Evolutionary conservation across 805 yeast genomes (phyloP).

Genomic region (Yamadazyma phyllophila): DNA sequence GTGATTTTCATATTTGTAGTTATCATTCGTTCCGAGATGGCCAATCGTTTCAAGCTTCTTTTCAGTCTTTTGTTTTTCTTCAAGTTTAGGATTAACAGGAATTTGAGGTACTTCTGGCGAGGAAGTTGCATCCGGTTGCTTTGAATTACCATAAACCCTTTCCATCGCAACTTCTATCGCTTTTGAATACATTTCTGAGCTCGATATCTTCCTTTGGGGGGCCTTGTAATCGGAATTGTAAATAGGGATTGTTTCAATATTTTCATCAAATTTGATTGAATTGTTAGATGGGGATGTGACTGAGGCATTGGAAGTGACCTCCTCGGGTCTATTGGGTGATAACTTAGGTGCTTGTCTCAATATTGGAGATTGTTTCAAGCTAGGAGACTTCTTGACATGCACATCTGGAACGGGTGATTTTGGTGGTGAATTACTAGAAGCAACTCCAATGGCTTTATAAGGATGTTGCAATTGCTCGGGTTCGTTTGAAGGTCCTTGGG

Average conservation of each 20-base stretch:
- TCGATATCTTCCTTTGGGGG: conserved; percentile 4
- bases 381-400: background rate
- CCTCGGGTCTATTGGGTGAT: background rate
- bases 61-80: conserved; percentile 13
- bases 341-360: background rate
- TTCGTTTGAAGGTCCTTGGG: background rate
- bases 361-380: background rate
- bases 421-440: conserved; percentile 1
- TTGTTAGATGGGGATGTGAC: conserved; percentile 21
- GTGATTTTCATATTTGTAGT: conserved; percentile 27
- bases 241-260: conserved; percentile 37
- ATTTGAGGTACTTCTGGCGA: background rate
- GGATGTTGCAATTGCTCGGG: conserved; percentile 17
- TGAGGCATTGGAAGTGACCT: conserved; percentile 9
- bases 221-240: conserved; percentile 10
- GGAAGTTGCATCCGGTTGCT: conserved; percentile 5
- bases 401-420: background rate
- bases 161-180: conserved; percentile 57
- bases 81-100: conserved; percentile 2
- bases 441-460: conserved; percentile 15
- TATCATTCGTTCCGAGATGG: conserved; percentile 15
- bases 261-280: conserved; percentile 38
- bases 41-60: conserved; percentile 13
- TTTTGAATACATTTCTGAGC: conserved; percentile 51
- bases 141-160: conserved; percentile 50